Evolutionary conservation across 352 stramenopile species (phyloP), one percentile per base, ranked within the genome.

Genomic region (Globisporangium parvum): DNA sequence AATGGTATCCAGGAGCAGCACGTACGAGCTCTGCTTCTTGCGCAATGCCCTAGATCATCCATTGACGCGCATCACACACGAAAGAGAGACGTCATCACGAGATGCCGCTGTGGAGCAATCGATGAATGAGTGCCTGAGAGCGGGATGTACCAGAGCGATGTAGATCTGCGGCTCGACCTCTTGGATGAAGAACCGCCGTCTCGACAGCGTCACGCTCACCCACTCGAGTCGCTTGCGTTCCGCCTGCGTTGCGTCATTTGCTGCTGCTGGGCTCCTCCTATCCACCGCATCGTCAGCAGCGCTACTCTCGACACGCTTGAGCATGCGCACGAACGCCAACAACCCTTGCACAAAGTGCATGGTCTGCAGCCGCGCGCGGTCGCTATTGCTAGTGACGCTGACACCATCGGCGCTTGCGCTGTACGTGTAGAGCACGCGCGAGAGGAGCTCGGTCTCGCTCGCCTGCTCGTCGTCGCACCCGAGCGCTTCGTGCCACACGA

Each of bases 381-480:
- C 31, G 26, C 3, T 23, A 17, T 6, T 44, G 20, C 17, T 23
- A 1, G 0, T 24, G 8, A 26, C 11, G 12, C 46, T 57, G 2
- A 59, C 46, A 26, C 17, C 24, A 14, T 18, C n/a, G 12, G 0
- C 31, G 39, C 20, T 17, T 5, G 23, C 21, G 1, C 39, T 51
- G 31, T 66, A 53, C 21, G 63, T 53, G 49, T 84, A 88, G 41
- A 88, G 55, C 6, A 88, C 62, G 2, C 75, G 68, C 49, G 68
- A 67, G 18, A 63, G 60, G 24, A 80, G 55, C 55, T 88, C 78
- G n/a, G 78, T 55, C 2, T 85, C 66, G 17, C 57, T 67, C 17
- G 78, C 78, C 57, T 84, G 75, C 63, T 88, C 78, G 37, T 88
- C 78, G 66, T 88, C 75, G 17, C 65, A 80, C 37, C 78, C 78